These are phyloP conservation scores for Aspergillus carbonarius DNA, from an alignment of 2,329 filamentous ascomycete species.

Conservation along the genomic window DNA sequence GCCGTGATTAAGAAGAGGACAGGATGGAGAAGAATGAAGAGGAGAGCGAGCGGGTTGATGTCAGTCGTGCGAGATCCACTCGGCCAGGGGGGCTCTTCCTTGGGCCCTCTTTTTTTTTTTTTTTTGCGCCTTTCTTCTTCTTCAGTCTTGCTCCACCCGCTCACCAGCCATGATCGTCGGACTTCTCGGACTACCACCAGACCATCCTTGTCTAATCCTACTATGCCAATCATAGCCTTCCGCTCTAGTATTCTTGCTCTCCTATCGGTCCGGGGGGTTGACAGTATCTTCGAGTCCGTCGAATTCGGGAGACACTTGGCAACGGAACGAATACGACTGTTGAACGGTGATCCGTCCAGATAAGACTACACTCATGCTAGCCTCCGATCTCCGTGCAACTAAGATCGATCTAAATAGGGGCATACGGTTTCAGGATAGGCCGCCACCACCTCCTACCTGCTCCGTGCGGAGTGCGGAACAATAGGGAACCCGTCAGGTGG, in stretches of 20 bases:
- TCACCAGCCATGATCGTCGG: background rate
- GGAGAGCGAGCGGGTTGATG: constrained; percentile 2
- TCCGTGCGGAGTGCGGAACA: background rate
- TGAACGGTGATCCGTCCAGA: too few species aligned
- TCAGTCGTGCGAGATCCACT: constrained; percentile 5
- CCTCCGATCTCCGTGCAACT: background rate
- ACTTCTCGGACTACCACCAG: background rate
- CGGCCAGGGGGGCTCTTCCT: constrained; percentile 13
- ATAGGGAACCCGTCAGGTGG: background rate
- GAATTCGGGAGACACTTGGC: background rate
- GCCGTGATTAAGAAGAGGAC: background rate
- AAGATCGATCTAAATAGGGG: background rate
- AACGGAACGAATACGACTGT: background rate
- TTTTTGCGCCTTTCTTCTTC: constrained; percentile 2
- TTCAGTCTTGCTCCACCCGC: background rate
- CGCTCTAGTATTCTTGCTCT: too few species aligned
- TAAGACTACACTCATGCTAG: background rate
- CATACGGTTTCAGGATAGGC: background rate
- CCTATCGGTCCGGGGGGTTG: too few species aligned
- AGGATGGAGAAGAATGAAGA: background rate
- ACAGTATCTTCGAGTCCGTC: background rate
- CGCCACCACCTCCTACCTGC: background rate
- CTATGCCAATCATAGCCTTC: background rate
- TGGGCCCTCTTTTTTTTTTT: background rate
- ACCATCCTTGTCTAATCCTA: background rate